Percentiles rank a stretch among this genome's conserved stretches.
phyloP scores from a whole-genome alignment of 1,284 basidiomycete species.

The Crucibulum cyathiforme region DNA sequence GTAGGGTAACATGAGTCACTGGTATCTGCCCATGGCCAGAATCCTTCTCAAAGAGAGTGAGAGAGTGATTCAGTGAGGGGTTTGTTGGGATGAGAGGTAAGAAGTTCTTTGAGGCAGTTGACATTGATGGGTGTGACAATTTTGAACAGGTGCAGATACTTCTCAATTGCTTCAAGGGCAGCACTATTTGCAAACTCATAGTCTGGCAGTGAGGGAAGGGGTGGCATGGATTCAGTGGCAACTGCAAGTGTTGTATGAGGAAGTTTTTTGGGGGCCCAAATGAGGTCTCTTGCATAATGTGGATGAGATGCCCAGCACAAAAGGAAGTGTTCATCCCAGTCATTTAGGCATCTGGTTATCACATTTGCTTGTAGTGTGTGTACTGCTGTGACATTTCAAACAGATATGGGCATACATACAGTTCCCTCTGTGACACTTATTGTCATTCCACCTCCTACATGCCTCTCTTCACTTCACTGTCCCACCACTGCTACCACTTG shows the following conservation, averaged over 20 bases:
- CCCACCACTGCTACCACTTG: too few relatives aligned
- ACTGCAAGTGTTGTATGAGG: neutral
- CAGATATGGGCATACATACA: too few relatives aligned
- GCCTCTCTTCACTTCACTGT: too few relatives aligned
- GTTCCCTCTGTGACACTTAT: too few relatives aligned
- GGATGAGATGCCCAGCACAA: too few relatives aligned
- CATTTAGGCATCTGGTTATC: too few relatives aligned
- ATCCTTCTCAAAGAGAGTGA: constrained; percentile 26
- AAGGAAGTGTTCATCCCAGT: too few relatives aligned
- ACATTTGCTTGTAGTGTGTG: too few relatives aligned
- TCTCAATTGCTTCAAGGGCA: constrained; percentile 14
- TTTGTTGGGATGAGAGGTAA: constrained; percentile 34
- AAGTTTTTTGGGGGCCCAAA: too few relatives aligned
- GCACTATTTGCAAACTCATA: constrained; percentile 14
- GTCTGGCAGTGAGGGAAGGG: constrained; percentile 17
- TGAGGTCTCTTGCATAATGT: too few relatives aligned
- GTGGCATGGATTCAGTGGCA: constrained; percentile 5
- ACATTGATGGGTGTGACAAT: constrained; percentile 42
- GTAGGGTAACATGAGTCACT: constrained; percentile 9
- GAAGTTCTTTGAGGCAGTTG: constrained; percentile 20
- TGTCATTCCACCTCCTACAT: too few relatives aligned
- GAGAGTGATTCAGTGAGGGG: constrained; percentile 29
- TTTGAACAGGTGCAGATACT: constrained; percentile 33
- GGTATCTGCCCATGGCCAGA: constrained; percentile 32
- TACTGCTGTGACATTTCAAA: too few relatives aligned